Conservation (phyloP, 148 eudicot genomes). For the Nepenthes mirabilis region DNA sequence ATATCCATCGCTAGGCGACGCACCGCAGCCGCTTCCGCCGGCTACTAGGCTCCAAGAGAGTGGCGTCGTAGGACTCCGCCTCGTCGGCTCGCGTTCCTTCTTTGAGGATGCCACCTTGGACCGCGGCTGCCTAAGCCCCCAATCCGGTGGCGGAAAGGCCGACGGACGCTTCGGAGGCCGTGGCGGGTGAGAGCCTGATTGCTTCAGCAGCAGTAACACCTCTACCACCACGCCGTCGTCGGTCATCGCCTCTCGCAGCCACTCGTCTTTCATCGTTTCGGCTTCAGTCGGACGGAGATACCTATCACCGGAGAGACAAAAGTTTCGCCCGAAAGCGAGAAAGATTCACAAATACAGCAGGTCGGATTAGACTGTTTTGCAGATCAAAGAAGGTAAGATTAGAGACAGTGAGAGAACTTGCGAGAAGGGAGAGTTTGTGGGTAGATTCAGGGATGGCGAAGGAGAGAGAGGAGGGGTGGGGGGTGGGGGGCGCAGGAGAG, state of each 20-base stretch:
- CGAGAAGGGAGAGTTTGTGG: not conserved
- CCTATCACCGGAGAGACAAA: not conserved
- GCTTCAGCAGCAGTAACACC: conserved; percentile 19
- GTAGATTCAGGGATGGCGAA: not conserved
- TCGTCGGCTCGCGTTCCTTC: conserved; percentile 6
- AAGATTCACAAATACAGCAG: too few species aligned
- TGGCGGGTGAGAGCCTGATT: not conserved
- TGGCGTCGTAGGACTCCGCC: conserved; percentile 36
- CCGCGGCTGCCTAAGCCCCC: conserved; percentile 24
- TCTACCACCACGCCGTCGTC: conserved; percentile 29
- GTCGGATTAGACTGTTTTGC: not conserved
- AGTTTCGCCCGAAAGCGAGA: too few species aligned
- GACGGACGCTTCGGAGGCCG: not conserved
- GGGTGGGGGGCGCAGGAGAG: not conserved
- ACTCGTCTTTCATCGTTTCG: conserved; percentile 14
- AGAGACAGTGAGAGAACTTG: not conserved
- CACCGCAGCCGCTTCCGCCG: conserved; percentile 3
- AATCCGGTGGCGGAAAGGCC: conserved; percentile 4
- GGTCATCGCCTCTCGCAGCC: conserved; percentile 21
- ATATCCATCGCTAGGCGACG: conserved; percentile 22
- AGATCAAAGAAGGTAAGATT: not conserved
- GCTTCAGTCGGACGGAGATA: not conserved
- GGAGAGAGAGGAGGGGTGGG: not conserved
- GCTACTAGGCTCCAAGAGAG: conserved; percentile 15
- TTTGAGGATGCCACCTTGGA: conserved; percentile 5